These are phyloP conservation scores for Cryptosporidium ryanae DNA, from an alignment of 169 alveolate genomes.

Conservation along the genomic window DNA sequence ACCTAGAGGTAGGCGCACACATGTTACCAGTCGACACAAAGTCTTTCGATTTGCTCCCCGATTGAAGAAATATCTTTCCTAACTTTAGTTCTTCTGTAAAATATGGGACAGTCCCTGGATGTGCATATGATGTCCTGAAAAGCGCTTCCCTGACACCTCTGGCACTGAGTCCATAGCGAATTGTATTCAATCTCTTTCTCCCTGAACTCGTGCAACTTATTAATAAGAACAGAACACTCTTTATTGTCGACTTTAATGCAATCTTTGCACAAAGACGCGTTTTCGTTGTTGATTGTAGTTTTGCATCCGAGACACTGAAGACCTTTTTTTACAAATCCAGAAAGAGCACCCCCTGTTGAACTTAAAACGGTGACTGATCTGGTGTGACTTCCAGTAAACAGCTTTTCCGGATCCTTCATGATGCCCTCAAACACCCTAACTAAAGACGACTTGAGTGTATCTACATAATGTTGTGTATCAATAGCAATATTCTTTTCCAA, in stretches of 20 bases:
- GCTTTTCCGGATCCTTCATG: conserved; percentile 90
- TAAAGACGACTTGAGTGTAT: conserved; percentile 93
- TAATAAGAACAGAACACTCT: conserved; percentile 79
- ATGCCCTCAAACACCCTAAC: conserved; percentile 93
- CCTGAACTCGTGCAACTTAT: conserved; percentile 87
- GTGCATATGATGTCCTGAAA: conserved; percentile 96
- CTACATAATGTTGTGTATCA: conserved; percentile 97
- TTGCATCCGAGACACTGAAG: conserved; percentile 94
- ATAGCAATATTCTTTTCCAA: conserved; percentile 95
- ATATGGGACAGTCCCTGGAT: conserved; percentile 98
- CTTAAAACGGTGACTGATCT: conserved; percentile 76
- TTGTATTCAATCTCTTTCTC: conserved; percentile 90
- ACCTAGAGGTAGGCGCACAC: too few species aligned
- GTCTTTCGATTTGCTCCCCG: conserved; percentile 79
- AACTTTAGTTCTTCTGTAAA: conserved; percentile 95
- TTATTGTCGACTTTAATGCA: conserved; percentile 77
- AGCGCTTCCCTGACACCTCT: conserved; percentile 96
- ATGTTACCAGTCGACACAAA: conserved; percentile 36
- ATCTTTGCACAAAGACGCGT: conserved; percentile 81
- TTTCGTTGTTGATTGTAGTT: conserved; percentile 81
- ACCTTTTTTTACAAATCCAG: conserved; percentile 90
- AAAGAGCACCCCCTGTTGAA: conserved; percentile 84
- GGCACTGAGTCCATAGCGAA: conserved; percentile 97
- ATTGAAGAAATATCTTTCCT: conserved; percentile 87
- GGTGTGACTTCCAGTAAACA: conserved; percentile 91